Percentiles rank a stretch among this genome's conserved stretches.
Conservation (phyloP, 2,329 filamentous ascomycete species). For the Xylariaceae sp. region DNA sequence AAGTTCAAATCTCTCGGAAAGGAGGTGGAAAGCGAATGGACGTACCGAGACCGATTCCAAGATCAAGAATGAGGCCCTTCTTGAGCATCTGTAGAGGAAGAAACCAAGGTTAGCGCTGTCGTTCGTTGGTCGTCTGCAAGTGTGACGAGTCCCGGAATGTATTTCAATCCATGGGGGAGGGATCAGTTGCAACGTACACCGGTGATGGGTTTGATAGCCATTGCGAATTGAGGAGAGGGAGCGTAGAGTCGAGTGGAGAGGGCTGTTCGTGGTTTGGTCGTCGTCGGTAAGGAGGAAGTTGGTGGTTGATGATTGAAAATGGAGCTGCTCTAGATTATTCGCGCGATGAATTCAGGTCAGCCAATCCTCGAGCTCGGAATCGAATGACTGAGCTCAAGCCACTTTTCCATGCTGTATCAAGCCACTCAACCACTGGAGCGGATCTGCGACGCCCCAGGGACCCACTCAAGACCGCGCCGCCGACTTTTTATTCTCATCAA, state of each 20-base stretch:
- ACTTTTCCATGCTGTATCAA: too few relatives aligned
- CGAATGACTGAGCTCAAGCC: constrained; percentile 3
- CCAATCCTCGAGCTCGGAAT: too few relatives aligned
- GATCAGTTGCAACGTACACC: constrained; percentile 60
- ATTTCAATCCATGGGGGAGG: too few relatives aligned
- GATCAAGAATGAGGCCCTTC: constrained; percentile 54
- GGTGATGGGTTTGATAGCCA: constrained; percentile 56
- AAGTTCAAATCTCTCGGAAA: background rate
- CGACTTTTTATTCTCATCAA: too few relatives aligned
- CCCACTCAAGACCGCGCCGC: too few relatives aligned
- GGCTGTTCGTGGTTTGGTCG: too few relatives aligned
- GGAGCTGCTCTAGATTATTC: constrained; percentile 18
- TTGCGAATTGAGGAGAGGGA: constrained; percentile 33
- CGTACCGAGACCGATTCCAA: constrained; percentile 54
- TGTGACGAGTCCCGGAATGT: too few relatives aligned
- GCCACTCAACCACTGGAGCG: too few relatives aligned
- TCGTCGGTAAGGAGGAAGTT: too few relatives aligned
- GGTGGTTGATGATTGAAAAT: constrained; percentile 13
- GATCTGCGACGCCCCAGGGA: too few relatives aligned
- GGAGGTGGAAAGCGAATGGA: constrained; percentile 11
- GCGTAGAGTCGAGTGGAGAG: constrained; percentile 7
- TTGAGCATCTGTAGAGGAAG: constrained; percentile 56
- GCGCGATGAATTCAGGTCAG: too few relatives aligned
- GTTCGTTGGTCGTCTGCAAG: too few relatives aligned
- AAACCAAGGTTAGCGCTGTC: constrained; percentile 30